Conservation (phyloP, 371 early-diverging fungal genomes). For the Mortierella sp. region DNA sequence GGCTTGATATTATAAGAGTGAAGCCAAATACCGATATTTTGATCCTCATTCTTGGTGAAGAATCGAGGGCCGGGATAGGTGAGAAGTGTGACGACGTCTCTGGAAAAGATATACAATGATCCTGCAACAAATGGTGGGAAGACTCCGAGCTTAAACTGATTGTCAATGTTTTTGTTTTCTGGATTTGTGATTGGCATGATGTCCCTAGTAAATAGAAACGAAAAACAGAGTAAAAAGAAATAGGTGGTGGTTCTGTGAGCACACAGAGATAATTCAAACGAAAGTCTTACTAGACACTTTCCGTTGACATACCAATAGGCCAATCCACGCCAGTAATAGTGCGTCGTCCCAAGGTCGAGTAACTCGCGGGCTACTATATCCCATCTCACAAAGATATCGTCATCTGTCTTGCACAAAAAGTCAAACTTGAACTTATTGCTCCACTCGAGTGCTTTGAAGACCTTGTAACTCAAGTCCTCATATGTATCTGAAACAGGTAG, state of each 20-base stretch:
- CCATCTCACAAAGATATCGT: slow-evolving; percentile 75
- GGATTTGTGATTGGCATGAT: slow-evolving; percentile 54
- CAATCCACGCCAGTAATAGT: slow-evolving; percentile 70
- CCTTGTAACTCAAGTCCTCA: slow-evolving; percentile 65
- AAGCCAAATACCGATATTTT: slow-evolving; percentile 71
- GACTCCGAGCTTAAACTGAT: slow-evolving; percentile 65
- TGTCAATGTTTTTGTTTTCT: slow-evolving; percentile 62
- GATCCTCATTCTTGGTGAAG: slow-evolving; percentile 63
- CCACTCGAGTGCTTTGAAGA: slow-evolving; percentile 69
- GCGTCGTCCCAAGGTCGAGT: slow-evolving; percentile 54
- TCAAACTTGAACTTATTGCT: slow-evolving; percentile 61
- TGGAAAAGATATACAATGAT: slow-evolving; percentile 65
- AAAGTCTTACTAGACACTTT: not conserved
- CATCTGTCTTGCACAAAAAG: slow-evolving; percentile 71
- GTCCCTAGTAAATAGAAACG: slow-evolving; percentile 51
- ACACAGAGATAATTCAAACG: not conserved
- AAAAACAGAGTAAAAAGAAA: too few species aligned
- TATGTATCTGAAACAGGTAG: slow-evolving; percentile 68
- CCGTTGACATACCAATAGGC: slow-evolving; percentile 62
- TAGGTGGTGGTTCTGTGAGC: not conserved
- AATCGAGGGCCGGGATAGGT: slow-evolving; percentile 62
- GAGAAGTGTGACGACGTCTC: slow-evolving; percentile 63
- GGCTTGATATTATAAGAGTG: slow-evolving; percentile 68
- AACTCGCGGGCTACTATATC: slow-evolving; percentile 63
- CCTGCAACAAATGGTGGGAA: slow-evolving; percentile 71